Percentiles rank a stretch among this genome's conserved stretches.
Conservation (phyloP, 495 filamentous ascomycete species). For the Cercophora newfieldiana region DNA sequence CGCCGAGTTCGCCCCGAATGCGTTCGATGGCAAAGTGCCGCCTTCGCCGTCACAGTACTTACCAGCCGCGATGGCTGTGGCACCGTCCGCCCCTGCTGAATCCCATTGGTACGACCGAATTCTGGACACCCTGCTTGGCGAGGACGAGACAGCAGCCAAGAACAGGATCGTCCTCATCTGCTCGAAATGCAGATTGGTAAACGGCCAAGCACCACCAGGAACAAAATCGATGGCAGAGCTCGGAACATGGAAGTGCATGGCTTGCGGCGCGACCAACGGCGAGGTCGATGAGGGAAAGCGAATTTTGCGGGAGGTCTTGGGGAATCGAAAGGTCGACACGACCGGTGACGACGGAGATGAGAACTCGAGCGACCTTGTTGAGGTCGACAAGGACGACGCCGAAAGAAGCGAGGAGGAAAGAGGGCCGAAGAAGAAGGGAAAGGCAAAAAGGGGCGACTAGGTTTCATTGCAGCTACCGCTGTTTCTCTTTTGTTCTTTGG, state of each 20-base stretch:
- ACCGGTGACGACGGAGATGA: conserved; percentile 34
- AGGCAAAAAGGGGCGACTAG: conserved; percentile 14
- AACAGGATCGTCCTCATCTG: conserved; percentile 92
- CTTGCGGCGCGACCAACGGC: conserved; percentile 83
- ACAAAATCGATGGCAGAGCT: conserved; percentile 74
- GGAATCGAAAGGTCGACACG: conserved; percentile 5
- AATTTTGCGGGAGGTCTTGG: conserved; percentile 53
- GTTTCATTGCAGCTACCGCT: not conserved
- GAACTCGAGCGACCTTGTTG: conserved; percentile 39
- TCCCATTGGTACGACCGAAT: conserved; percentile 92
- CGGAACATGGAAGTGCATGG: conserved; percentile 85
- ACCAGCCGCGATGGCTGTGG: conserved; percentile 15
- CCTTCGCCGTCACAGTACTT: conserved; percentile 41
- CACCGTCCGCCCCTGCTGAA: conserved; percentile 40
- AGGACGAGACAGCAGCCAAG: conserved; percentile 90
- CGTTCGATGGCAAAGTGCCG: conserved; percentile 48
- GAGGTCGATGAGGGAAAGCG: conserved; percentile 67
- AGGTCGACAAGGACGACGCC: conserved; percentile 40
- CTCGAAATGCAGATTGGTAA: conserved; percentile 78
- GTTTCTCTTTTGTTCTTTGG: conserved; percentile 8
- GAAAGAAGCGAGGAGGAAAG: conserved; percentile 8
- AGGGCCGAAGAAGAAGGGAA: conserved; percentile 10
- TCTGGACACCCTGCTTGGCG: conserved; percentile 86
- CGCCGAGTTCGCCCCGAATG: conserved; percentile 61
- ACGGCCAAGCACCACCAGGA: conserved; percentile 93